These are phyloP conservation scores for Pilobolus umbonatus DNA, from an alignment of 192 early-diverging fungal species.

Conservation along the genomic window DNA sequence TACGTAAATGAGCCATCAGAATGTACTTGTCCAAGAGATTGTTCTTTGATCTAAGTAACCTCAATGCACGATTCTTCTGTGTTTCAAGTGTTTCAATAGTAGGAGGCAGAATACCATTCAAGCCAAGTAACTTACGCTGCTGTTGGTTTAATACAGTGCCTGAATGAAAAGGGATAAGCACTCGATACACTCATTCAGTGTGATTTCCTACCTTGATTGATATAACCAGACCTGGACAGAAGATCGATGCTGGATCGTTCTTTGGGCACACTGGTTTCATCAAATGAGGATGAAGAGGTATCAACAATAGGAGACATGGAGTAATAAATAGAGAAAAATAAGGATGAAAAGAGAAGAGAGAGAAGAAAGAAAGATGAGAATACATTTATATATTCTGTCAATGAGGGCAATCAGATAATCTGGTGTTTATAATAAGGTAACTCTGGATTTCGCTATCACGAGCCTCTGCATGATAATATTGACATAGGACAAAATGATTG, in stretches of 20 bases:
- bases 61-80: conserved; percentile 74
- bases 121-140: conserved; percentile 53
- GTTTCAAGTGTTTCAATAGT: conserved; percentile 68
- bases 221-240: conserved; percentile 3
- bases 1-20: conserved; percentile 79
- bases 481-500: not conserved
- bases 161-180: too few relatives aligned
- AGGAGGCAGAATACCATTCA: conserved; percentile 71
- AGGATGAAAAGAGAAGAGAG: not conserved
- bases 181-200: not conserved
- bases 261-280: not conserved
- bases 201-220: conserved; percentile 9
- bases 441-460: conserved; percentile 13
- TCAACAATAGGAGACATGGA: conserved; percentile 11
- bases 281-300: not conserved
- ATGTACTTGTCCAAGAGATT: conserved; percentile 79
- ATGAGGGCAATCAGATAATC: not conserved
- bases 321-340: not conserved
- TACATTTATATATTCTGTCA: not conserved
- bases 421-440: not conserved
- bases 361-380: not conserved
- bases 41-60: conserved; percentile 64
- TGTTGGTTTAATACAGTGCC: conserved; percentile 54
- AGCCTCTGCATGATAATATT: conserved; percentile 12
- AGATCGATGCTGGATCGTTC: not conserved